phyloP scores from a whole-genome alignment of 495 filamentous ascomycete species.

The Beverwykella pulmonaria region DNA sequence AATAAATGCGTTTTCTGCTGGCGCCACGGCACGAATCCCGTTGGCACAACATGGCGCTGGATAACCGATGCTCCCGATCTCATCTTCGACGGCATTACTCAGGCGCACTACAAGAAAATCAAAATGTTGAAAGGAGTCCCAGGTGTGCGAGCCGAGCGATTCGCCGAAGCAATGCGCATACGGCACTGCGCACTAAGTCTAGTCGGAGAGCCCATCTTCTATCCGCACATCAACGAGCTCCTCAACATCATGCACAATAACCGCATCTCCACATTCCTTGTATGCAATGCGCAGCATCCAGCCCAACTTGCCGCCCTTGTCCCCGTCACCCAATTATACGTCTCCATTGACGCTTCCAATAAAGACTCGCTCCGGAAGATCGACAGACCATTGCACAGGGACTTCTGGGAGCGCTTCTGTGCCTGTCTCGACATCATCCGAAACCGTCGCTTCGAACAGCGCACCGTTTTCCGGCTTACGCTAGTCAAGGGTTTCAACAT shows the following conservation, averaged over 20 bases:
- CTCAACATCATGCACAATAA: conserved; percentile 76
- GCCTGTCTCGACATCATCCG: conserved; percentile 86
- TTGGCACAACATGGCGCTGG: conserved; percentile 96
- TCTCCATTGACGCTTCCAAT: conserved; percentile 92
- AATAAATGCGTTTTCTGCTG: conserved; percentile 99
- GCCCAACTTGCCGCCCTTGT: conserved; percentile 79
- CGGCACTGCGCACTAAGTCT: conserved; percentile 87
- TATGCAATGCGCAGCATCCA: conserved; percentile 98
- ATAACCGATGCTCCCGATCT: conserved; percentile 84
- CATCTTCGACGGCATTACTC: conserved; percentile 87
- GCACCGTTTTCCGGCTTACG: conserved; percentile 93
- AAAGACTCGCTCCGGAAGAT: conserved; percentile 82
- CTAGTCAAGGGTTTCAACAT: conserved; percentile 97
- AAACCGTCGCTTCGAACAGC: conserved; percentile 75
- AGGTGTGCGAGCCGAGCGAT: conserved; percentile 87
- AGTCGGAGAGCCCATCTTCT: conserved; percentile 96
- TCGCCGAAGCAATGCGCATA: conserved; percentile 89
- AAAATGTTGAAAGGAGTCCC: conserved; percentile 94
- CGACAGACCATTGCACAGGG: conserved; percentile 87
- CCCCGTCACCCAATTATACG: conserved; percentile 91
- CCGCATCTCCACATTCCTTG: conserved; percentile 89
- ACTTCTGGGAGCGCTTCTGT: conserved; percentile 96
- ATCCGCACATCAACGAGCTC: conserved; percentile 94
- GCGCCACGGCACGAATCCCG: conserved; percentile 95
- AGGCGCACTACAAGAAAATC: conserved; percentile 93